Percentiles rank a stretch among this genome's conserved stretches.
These are phyloP conservation scores for Setomelanomma holmii DNA, from an alignment of 2,329 filamentous ascomycete genomes.

Conservation along the genomic window DNA sequence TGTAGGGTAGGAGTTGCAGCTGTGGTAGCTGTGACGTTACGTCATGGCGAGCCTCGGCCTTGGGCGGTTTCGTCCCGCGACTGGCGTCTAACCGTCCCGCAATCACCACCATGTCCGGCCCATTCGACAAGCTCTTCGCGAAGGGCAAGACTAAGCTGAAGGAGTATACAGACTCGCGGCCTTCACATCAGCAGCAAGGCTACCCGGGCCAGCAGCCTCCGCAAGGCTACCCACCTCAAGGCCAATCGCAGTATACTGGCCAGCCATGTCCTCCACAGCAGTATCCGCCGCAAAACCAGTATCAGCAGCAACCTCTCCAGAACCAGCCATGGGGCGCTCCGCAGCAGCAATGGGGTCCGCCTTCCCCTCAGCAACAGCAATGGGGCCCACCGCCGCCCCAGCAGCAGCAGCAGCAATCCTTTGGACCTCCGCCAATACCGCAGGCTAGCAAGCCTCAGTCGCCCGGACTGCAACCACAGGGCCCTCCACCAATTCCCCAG, in stretches of 20 bases:
- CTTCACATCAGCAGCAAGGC: slow-evolving; percentile 26
- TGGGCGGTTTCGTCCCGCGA: not conserved
- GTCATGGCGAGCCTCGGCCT: not conserved
- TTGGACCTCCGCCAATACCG: slow-evolving; percentile 36
- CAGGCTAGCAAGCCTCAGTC: slow-evolving; percentile 41
- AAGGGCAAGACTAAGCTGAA: slow-evolving; percentile 49
- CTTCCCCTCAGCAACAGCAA: slow-evolving; percentile 20
- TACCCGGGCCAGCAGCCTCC: slow-evolving; percentile 10
- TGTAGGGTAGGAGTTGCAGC: not conserved
- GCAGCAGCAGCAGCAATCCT: slow-evolving; percentile 31
- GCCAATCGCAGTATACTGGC: too few relatives aligned
- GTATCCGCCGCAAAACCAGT: slow-evolving; percentile 15
- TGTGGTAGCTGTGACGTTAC: not conserved
- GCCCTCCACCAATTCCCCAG: slow-evolving; percentile 30
- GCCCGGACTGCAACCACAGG: slow-evolving; percentile 19
- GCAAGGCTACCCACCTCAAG: too few relatives aligned
- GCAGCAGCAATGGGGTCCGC: slow-evolving; percentile 23
- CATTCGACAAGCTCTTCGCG: slow-evolving; percentile 44
- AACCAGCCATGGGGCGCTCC: slow-evolving; percentile 27
- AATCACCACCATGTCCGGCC: slow-evolving; percentile 31
- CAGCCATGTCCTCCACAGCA: slow-evolving; percentile 19
- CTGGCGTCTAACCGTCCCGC: not conserved
- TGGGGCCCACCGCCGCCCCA: slow-evolving; percentile 18
- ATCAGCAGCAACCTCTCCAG: slow-evolving; percentile 14
- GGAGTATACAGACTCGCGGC: slow-evolving; percentile 33